Evolutionary conservation across 2,329 filamentous ascomycete species (phyloP).

Genomic region (Helotiales sp.): DNA sequence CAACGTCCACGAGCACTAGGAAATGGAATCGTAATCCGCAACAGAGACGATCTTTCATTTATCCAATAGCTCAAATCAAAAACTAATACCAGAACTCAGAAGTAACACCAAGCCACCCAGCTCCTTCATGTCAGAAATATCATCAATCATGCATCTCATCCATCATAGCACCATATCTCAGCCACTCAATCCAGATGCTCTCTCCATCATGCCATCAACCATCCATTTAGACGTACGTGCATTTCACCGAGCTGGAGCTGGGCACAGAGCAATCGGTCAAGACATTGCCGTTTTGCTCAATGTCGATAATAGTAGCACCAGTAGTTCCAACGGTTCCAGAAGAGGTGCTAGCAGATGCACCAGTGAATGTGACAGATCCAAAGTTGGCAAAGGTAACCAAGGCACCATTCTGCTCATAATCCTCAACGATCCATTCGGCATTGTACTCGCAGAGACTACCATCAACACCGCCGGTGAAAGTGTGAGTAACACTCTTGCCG

Average conservation of each 20-base stretch:
- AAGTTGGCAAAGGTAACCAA: slow-evolving; percentile 49
- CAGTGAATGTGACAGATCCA: slow-evolving; percentile 45
- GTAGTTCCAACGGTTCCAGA: slow-evolving; percentile 20
- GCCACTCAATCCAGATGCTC: too few relatives aligned
- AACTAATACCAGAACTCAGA: too few relatives aligned
- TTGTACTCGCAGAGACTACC: slow-evolving; percentile 43
- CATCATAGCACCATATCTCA: too few relatives aligned
- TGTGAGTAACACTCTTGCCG: slow-evolving; percentile 44
- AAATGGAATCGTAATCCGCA: too few relatives aligned
- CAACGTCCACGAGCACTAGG: too few relatives aligned
- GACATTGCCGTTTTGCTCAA: slow-evolving; percentile 1
- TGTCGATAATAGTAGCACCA: slow-evolving; percentile 4
- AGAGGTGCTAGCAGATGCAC: slow-evolving; percentile 35
- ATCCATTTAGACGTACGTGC: slow-evolving; percentile 1
- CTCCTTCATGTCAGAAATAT: too few relatives aligned
- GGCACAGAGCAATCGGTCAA: neutral
- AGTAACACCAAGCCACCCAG: too few relatives aligned
- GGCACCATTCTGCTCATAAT: slow-evolving; percentile 42
- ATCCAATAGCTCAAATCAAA: too few relatives aligned
- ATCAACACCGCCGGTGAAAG: slow-evolving; percentile 34
- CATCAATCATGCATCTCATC: too few relatives aligned
- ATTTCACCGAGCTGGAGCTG: neutral
- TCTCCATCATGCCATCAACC: neutral
- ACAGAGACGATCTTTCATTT: too few relatives aligned
- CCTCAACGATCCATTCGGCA: slow-evolving; percentile 52